phyloP scores from a whole-genome alignment of 2,329 filamentous ascomycete species.

The Diaporthe aspalathi region DNA sequence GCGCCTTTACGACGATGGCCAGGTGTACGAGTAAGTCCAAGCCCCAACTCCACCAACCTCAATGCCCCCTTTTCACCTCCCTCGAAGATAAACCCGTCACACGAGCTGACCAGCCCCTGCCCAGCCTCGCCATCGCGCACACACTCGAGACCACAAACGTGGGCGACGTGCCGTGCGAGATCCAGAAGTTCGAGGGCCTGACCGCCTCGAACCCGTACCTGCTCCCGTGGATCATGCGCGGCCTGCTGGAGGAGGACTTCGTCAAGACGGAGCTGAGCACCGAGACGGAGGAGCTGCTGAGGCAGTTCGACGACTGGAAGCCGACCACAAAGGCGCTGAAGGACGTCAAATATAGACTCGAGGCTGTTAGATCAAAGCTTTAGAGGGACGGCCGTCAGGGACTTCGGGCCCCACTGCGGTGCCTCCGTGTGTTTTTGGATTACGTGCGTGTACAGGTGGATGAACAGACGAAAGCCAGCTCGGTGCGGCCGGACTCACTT shows the following conservation, averaged over 20 bases:
- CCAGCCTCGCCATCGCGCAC: conserved; percentile 75
- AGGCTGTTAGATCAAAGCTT: conserved; percentile 89
- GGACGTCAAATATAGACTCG: conserved; percentile 94
- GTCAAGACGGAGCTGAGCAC: conserved; percentile 82
- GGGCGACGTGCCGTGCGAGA: conserved; percentile 58
- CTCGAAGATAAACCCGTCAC: no score
- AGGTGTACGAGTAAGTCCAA: conserved; percentile 77
- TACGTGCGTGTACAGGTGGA: background rate
- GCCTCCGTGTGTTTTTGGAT: background rate
- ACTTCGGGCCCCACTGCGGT: no score
- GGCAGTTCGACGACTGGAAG: conserved; percentile 93
- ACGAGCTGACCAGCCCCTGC: background rate
- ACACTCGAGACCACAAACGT: conserved; percentile 77
- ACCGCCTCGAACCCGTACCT: conserved; percentile 83
- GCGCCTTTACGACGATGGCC: conserved; percentile 88
- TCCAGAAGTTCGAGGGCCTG: conserved; percentile 63
- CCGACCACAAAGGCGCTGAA: conserved; percentile 90
- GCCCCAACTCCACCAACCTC: conserved; percentile 27
- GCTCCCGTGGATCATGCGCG: conserved; percentile 94
- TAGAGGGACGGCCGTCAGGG: conserved; percentile 43
- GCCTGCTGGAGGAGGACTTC: conserved; percentile 89
- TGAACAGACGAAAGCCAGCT: background rate
- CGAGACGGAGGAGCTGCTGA: conserved; percentile 84
- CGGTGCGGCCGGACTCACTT: background rate
- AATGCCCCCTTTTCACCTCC: background rate